phyloP scores from a whole-genome alignment of 2,329 filamentous ascomycete genomes.

The Leptographium galeiforme region DNA sequence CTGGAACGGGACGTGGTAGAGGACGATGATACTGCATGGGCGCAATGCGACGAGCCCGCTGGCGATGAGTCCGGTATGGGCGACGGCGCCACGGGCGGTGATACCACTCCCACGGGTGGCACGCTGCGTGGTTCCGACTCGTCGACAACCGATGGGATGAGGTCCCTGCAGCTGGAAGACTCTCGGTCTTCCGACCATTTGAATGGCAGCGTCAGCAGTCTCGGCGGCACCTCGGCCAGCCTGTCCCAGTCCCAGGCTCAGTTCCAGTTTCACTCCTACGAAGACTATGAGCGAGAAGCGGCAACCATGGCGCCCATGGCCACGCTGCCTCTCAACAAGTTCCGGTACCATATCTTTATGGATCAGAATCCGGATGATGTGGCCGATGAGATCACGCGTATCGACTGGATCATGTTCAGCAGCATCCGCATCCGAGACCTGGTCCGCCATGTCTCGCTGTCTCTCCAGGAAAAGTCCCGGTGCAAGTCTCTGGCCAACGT shows the following conservation, averaged over 20 bases:
- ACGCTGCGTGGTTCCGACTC: slow-evolving; percentile 4
- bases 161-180: slow-evolving; percentile 34
- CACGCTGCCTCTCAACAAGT: slow-evolving; percentile 61
- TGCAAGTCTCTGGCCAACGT: slow-evolving; percentile 73
- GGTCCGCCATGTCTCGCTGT: slow-evolving; percentile 76
- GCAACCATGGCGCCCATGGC: slow-evolving; percentile 56
- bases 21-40: slow-evolving; percentile 90
- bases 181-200: slow-evolving; percentile 24
- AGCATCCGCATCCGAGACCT: slow-evolving; percentile 88
- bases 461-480: slow-evolving; percentile 55
- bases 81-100: slow-evolving; percentile 8
- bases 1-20: slow-evolving; percentile 60
- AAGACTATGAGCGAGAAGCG: slow-evolving; percentile 72
- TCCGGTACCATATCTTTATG: slow-evolving; percentile 85
- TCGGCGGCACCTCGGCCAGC: neutral
- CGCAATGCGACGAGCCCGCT: slow-evolving; percentile 56
- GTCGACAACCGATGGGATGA: slow-evolving; percentile 29
- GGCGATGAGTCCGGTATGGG: slow-evolving; percentile 6
- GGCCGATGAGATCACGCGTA: slow-evolving; percentile 81
- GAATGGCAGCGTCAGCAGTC: slow-evolving; percentile 12
- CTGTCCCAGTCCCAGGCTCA: slow-evolving; percentile 18
- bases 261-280: slow-evolving; percentile 51
- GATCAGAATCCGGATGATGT: slow-evolving; percentile 72
- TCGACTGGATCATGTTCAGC: slow-evolving; percentile 98
- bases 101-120: slow-evolving; percentile 6